Evolutionary conservation across 23 red algal genomes (phyloP).

Genomic region (Porphyridium purpureum): DNA sequence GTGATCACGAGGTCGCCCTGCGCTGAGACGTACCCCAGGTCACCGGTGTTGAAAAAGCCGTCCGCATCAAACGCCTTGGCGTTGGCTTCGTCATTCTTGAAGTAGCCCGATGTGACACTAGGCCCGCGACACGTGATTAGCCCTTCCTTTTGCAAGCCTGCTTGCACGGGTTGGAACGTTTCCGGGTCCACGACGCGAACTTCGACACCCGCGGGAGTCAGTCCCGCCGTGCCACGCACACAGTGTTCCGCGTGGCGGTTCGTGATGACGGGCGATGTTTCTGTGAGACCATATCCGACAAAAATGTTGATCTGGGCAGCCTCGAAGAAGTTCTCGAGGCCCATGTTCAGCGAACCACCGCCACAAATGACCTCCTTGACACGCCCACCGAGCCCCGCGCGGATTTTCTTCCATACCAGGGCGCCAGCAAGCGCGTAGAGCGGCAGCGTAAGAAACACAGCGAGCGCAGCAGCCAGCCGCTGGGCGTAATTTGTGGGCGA

Average conservation of each 20-base stretch:
- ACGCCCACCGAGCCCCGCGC: slow-evolving; percentile 28
- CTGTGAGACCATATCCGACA: slow-evolving; percentile 84
- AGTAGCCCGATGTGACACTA: slow-evolving; percentile 59
- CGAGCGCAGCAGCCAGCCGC: no score
- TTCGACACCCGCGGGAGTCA: slow-evolving; percentile 22
- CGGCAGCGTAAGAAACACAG: slow-evolving; percentile 30
- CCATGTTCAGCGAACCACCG: slow-evolving; percentile 64
- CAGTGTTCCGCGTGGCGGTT: slow-evolving; percentile 69
- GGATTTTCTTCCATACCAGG: slow-evolving; percentile 63
- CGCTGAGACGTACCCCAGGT: slow-evolving; percentile 47
- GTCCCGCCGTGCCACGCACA: slow-evolving; percentile 71
- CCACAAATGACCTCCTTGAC: slow-evolving; percentile 57
- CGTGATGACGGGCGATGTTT: slow-evolving; percentile 70
- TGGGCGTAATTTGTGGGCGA: no score
- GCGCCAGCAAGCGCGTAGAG: slow-evolving; percentile 30
- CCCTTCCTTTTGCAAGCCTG: slow-evolving; percentile 48
- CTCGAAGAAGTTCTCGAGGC: slow-evolving; percentile 94
- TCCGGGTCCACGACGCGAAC: slow-evolving; percentile 63
- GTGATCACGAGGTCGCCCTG: slow-evolving; percentile 86
- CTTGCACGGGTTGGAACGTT: slow-evolving; percentile 25
- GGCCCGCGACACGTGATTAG: slow-evolving; percentile 39
- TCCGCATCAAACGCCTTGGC: slow-evolving; percentile 63
- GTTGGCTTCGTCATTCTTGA: slow-evolving; percentile 38
- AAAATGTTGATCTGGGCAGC: slow-evolving; percentile 44
- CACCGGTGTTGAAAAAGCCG: slow-evolving; percentile 91